phyloP scores from a whole-genome alignment of 768 basidiomycete species.

The Favolaschia claudopus region DNA sequence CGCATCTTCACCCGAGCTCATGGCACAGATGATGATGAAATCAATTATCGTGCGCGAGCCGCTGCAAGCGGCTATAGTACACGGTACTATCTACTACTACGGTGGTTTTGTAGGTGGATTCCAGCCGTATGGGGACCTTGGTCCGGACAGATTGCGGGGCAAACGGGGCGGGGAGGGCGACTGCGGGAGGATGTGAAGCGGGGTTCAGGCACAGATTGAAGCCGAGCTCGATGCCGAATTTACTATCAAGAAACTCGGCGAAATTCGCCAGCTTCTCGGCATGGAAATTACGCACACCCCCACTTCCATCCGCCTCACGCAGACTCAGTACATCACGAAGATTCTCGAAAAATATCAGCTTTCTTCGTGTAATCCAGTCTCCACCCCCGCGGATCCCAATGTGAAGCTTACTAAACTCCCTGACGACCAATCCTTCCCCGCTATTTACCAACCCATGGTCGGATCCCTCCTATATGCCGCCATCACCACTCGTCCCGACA shows the following conservation, averaged over 20 bases:
- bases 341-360: slow-evolving; percentile 18
- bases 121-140: too few species aligned
- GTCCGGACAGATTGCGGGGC: too few species aligned
- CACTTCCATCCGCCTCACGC: slow-evolving; percentile 8
- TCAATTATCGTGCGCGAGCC: too few species aligned
- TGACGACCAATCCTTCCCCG: neutral
- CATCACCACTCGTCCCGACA: too few species aligned
- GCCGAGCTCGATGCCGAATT: neutral
- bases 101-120: too few species aligned
- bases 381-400: slow-evolving; percentile 21
- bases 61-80: too few species aligned
- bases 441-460: slow-evolving; percentile 29
- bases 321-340: slow-evolving; percentile 13
- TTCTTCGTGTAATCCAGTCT: slow-evolving; percentile 1
- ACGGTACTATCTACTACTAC: too few species aligned
- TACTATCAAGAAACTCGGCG: slow-evolving; percentile 14
- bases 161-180: too few species aligned
- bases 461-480: too few species aligned
- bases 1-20: neutral
- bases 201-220: neutral
- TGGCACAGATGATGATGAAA: too few species aligned
- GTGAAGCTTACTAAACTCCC: slow-evolving; percentile 10
- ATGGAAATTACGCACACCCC: too few species aligned
- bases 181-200: too few species aligned
- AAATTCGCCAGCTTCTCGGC: slow-evolving; percentile 24